phyloP scores from a whole-genome alignment of 495 filamentous ascomycete genomes.

The Neurospora sublineolata region DNA sequence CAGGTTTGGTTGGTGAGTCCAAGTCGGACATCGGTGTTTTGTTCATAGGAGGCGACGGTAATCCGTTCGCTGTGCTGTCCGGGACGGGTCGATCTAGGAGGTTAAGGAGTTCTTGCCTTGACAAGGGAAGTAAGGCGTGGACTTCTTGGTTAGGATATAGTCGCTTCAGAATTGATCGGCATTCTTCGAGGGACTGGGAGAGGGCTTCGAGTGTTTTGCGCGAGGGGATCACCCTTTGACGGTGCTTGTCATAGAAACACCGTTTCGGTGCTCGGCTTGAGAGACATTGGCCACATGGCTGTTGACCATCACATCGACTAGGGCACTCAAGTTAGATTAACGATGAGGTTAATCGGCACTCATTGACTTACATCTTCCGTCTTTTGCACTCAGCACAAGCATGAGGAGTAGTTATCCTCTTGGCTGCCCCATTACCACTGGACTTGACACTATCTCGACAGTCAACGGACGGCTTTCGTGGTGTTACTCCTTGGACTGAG shows the following conservation, averaged over 20 bases:
- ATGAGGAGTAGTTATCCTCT: constrained; percentile 46
- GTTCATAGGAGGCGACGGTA: constrained; percentile 33
- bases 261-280: constrained; percentile 45
- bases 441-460: constrained; percentile 34
- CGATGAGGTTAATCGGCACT: neutral
- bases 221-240: constrained; percentile 46
- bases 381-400: constrained; percentile 50
- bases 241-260: constrained; percentile 50
- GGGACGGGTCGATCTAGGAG: constrained; percentile 35
- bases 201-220: constrained; percentile 48
- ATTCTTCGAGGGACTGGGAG: constrained; percentile 47
- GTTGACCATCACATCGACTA: constrained; percentile 46
- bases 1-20: constrained; percentile 32
- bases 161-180: constrained; percentile 42
- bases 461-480: constrained; percentile 34
- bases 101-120: constrained; percentile 39
- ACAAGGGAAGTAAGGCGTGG: constrained; percentile 38
- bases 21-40: constrained; percentile 31
- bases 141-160: constrained; percentile 43
- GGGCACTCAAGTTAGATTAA: constrained; percentile 15
- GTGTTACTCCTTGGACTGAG: constrained; percentile 36
- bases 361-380: constrained; percentile 39
- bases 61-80: constrained; percentile 28
- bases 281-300: constrained; percentile 47
- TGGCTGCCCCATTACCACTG: constrained; percentile 26